phyloP scores from a whole-genome alignment of 2,329 filamentous ascomycete species.

The Aspergillus proliferans region DNA sequence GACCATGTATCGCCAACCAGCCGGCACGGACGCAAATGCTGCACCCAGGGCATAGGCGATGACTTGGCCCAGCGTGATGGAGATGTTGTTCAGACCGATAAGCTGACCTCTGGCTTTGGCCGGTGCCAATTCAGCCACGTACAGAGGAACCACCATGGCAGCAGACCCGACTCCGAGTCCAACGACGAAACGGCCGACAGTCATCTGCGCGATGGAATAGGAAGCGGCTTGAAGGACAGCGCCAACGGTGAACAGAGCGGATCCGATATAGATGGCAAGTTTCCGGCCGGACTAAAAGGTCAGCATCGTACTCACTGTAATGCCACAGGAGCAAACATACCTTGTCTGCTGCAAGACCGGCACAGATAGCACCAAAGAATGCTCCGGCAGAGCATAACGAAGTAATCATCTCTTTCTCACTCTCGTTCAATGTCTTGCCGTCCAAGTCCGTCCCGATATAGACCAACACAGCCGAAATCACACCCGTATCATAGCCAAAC shows the following conservation, averaged over 20 bases:
- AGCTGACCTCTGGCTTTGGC: constrained; percentile 42
- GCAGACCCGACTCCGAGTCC: constrained; percentile 47
- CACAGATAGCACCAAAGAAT: constrained; percentile 39
- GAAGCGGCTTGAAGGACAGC: constrained; percentile 31
- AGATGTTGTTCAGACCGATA: constrained; percentile 41
- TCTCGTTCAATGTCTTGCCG: constrained; percentile 31
- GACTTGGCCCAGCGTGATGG: constrained; percentile 39
- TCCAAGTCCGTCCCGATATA: constrained; percentile 30
- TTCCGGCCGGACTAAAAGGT: constrained; percentile 32
- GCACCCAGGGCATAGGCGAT: constrained; percentile 40
- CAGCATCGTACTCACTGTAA: constrained; percentile 17
- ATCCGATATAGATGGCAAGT: constrained; percentile 37
- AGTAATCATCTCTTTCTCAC: constrained; percentile 48
- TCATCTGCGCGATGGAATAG: constrained; percentile 39
- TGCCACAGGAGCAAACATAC: constrained; percentile 22
- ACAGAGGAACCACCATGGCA: constrained; percentile 43
- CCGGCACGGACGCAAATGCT: constrained; percentile 33
- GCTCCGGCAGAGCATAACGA: constrained; percentile 47
- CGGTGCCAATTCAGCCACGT: constrained; percentile 48
- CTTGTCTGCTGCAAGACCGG: constrained; percentile 31
- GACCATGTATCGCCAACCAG: constrained; percentile 49
- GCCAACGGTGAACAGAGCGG: constrained; percentile 36
- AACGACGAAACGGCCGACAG: constrained; percentile 42
- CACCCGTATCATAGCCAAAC: constrained; percentile 44
- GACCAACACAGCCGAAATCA: constrained; percentile 42